Evolutionary conservation across 2,329 filamentous ascomycete genomes (phyloP), one percentile per base, ranked within the genome.

Genomic region (Teratosphaeria pseudoeucalypti): DNA sequence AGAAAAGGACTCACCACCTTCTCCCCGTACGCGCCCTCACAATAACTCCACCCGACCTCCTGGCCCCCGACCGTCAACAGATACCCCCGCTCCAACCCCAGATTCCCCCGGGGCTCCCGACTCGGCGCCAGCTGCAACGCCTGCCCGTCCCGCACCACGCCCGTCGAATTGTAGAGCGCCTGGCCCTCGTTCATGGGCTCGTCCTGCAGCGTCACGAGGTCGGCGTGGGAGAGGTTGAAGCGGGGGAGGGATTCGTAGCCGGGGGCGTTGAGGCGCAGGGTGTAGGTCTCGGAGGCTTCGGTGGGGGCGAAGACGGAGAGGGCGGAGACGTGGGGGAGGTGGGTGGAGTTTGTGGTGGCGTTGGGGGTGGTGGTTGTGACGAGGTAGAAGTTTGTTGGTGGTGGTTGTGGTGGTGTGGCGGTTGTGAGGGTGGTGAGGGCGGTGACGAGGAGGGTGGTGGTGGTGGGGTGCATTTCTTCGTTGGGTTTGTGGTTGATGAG

Each of bases 11-110:
- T 67, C 63, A 77, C 67, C 55, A 75, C 72, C 10, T 63, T 62
- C 60, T 69, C 62, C 16, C 64, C 66, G 37, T 73, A 57, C 7
- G 65, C 61, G 2, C 70, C 73, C 23, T 68, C 61, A 58, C 75
- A 77, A 49, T 76, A 65, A 53, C 66, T 74, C 75, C 74, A 77
- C 0, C 74, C 74, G 56, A 69, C 66, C 11, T 57, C 70, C 56
- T 70, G 60, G 0, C 71, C 74, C 55, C 67, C 66, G 26, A 76
- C 73, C 1, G 68, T 72, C 43, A 77, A 52, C 29, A 77, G 57
- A 61, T 74, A 75, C 34, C 72, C 75, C 14, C 66, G 65, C 56
- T 68, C 61, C 59, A 77, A 57, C 58, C 58, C 71, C 54, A 77
- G 49, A 57, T 73, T 73, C 0, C 73, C 73, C 14, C 47, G 61